Conservation (phyloP, 176 grass and related monocot species). For the Tillandsia fasciculata region DNA sequence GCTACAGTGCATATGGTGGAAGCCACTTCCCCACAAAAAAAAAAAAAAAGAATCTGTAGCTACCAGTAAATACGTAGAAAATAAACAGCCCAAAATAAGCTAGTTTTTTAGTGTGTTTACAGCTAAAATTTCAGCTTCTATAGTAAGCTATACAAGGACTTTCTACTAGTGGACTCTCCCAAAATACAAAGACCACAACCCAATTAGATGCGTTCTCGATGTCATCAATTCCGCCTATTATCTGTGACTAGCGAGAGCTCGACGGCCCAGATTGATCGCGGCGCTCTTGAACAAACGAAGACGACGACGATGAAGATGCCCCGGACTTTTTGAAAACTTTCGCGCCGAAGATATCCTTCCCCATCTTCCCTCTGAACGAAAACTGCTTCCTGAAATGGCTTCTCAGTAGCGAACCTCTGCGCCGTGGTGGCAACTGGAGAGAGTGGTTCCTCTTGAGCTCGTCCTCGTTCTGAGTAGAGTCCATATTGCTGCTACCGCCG, state of each 20-base stretch:
- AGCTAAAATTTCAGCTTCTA: slow-evolving; percentile 19
- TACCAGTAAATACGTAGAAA: slow-evolving; percentile 16
- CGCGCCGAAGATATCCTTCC: slow-evolving; percentile 63
- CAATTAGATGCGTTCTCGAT: not conserved
- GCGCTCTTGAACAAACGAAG: slow-evolving; percentile 32
- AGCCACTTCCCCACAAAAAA: too few relatives aligned
- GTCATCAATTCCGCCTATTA: slow-evolving; percentile 24
- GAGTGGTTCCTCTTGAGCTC: slow-evolving; percentile 45
- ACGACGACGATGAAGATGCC: slow-evolving; percentile 39
- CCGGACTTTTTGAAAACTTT: slow-evolving; percentile 50
- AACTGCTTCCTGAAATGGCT: slow-evolving; percentile 75
- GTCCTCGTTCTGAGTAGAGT: slow-evolving; percentile 25
- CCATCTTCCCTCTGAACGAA: slow-evolving; percentile 64
- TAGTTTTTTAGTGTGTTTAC: slow-evolving; percentile 7
- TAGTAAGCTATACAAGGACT: slow-evolving; percentile 22
- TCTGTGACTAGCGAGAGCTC: slow-evolving; percentile 14
- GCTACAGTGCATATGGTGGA: too few relatives aligned
- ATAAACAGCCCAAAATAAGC: slow-evolving; percentile 19
- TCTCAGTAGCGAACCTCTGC: slow-evolving; percentile 27
- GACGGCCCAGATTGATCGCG: not conserved
- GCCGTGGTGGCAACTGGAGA: slow-evolving; percentile 2
- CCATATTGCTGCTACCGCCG: slow-evolving; percentile 30
- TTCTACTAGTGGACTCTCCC: slow-evolving; percentile 1
- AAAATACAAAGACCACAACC: not conserved
- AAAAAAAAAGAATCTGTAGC: not conserved